These are phyloP conservation scores for Ophiostoma fasciatum DNA, from an alignment of 2,329 filamentous ascomycete genomes.

Conservation along the genomic window DNA sequence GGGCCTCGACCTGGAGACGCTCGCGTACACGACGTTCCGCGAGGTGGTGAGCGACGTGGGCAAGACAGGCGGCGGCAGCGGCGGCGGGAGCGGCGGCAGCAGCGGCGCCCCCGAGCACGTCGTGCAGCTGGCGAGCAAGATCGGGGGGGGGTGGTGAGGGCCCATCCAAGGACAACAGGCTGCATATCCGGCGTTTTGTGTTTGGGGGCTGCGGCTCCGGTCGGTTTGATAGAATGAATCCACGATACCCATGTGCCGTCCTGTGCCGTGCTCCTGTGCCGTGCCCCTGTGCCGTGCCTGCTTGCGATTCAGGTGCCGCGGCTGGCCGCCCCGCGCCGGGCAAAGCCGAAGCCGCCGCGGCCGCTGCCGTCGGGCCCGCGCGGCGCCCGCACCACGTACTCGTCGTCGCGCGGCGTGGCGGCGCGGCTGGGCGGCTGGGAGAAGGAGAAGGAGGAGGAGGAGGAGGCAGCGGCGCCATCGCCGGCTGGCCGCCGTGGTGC, in stretches of 20 bases:
- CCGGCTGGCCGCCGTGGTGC: no score
- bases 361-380: slow-evolving; percentile 65
- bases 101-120: slow-evolving; percentile 61
- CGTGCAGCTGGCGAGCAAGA: slow-evolving; percentile 75
- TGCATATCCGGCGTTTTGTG: background rate
- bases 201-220: background rate
- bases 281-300: no score
- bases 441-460: no score
- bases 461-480: no score
- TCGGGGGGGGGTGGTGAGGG: slow-evolving; percentile 79
- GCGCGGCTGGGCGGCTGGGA: slow-evolving; percentile 24
- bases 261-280: no score
- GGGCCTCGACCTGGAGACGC: slow-evolving; percentile 51
- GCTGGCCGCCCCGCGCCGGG: no score
- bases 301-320: no score
- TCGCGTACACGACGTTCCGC: slow-evolving; percentile 77
- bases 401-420: slow-evolving; percentile 39
- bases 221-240: no score
- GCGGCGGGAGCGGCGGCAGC: slow-evolving; percentile 20
- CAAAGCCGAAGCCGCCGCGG: slow-evolving; percentile 65
- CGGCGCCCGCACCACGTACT: slow-evolving; percentile 58
- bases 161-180: background rate
- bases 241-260: no score
- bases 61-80: no score
- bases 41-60: slow-evolving; percentile 93